A percentile compares a stretch with the other conserved stretches of the same genome.
phyloP scores from a whole-genome alignment of 306 rosid genomes.

The Trifolium dubium region DNA sequence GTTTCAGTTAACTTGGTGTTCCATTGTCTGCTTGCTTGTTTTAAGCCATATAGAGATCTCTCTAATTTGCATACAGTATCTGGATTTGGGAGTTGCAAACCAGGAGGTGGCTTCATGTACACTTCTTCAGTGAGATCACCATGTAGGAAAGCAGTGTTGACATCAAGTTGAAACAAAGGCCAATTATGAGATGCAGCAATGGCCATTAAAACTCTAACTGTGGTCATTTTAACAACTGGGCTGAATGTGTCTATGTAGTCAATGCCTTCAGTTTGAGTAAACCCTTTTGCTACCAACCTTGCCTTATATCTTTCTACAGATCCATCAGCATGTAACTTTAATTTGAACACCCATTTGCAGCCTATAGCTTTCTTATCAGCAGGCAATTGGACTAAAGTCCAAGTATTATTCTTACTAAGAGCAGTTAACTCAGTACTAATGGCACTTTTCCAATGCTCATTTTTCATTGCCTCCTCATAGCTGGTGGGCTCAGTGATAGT shows the following conservation, averaged over 20 bases:
- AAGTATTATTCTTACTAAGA: too few species aligned
- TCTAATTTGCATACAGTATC: background rate
- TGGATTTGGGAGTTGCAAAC: background rate
- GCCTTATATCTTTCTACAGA: background rate
- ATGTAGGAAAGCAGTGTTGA: background rate
- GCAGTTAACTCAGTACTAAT: background rate
- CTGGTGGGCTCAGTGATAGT: background rate
- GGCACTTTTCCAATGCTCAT: background rate
- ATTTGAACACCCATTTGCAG: background rate
- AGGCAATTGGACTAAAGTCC: background rate
- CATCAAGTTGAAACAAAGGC: background rate
- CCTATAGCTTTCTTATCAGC: background rate
- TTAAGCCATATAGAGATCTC: background rate
- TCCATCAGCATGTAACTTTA: background rate
- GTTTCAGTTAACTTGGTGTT: background rate
- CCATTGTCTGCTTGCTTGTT: background rate
- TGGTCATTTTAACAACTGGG: background rate
- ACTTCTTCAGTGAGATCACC: background rate
- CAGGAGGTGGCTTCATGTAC: background rate
- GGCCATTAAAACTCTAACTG: background rate
- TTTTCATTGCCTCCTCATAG: background rate
- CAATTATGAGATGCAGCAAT: rapidly evolving
- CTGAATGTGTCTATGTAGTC: background rate
- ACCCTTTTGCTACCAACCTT: background rate
- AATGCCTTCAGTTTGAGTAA: background rate